Evolutionary conservation across 768 basidiomycete genomes (phyloP).

Genomic region (Boletus rubescentipes): DNA sequence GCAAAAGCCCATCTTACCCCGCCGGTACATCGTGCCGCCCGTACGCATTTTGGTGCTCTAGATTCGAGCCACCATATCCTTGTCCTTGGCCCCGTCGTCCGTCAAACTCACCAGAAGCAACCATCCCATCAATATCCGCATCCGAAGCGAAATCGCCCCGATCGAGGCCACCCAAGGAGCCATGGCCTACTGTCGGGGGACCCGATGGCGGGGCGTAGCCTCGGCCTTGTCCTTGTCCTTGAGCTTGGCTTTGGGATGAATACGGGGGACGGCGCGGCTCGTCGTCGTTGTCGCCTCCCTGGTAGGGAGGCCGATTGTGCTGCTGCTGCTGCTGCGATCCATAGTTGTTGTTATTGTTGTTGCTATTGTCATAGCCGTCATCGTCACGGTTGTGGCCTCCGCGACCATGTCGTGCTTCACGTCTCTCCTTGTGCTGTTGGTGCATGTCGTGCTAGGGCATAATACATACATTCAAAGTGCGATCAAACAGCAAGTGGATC

Average conservation of each 20-base stretch:
- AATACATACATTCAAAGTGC: not conserved
- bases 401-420: conserved; percentile 2
- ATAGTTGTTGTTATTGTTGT: not conserved
- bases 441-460: conserved; percentile 1
- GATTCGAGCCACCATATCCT: not conserved
- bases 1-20: conserved; percentile 7
- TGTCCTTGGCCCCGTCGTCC: not conserved
- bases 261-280: not conserved
- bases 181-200: not conserved
- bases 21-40: conserved; percentile 1
- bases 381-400: not conserved
- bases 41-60: not conserved
- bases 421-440: conserved; percentile 12
- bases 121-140: conserved; percentile 24
- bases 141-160: conserved; percentile 31
- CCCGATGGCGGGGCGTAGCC: conserved; percentile 5
- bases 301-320: not conserved
- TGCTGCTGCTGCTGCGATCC: not conserved
- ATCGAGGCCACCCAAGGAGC: conserved; percentile 11
- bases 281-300: not conserved
- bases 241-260: not conserved
- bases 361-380: not conserved
- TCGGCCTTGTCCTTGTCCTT: not conserved
- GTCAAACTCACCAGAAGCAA: conserved; percentile 16
- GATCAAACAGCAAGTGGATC: not conserved